Evolutionary conservation across 202 grass and related monocot species (phyloP).

Genomic region (Saccharum hybrid): DNA sequence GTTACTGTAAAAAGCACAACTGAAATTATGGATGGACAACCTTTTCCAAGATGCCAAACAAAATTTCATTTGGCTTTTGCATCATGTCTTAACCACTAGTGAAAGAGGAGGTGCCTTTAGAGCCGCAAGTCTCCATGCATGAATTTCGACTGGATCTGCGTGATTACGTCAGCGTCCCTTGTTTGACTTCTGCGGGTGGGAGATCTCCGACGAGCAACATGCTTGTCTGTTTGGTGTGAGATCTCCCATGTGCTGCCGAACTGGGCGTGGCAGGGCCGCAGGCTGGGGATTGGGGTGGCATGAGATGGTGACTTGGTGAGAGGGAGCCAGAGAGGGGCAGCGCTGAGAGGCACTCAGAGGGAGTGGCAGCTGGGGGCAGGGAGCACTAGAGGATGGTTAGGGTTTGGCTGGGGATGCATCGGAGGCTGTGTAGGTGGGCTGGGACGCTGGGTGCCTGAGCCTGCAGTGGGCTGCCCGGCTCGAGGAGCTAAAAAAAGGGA

Average conservation of each 20-base stretch:
- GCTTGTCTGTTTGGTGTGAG: neutral
- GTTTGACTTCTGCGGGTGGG: neutral
- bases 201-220: neutral
- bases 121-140: conserved; percentile 84
- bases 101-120: conserved; percentile 80
- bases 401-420: neutral
- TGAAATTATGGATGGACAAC: conserved; percentile 46
- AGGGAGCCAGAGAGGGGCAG: neutral
- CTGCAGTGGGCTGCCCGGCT: neutral
- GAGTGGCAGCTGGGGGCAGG: neutral
- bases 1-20: conserved; percentile 16
- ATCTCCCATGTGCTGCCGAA: neutral
- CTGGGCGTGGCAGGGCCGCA: neutral
- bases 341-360: neutral
- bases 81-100: conserved; percentile 69
- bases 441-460: neutral
- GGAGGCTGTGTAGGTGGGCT: neutral
- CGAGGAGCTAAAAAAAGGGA: neutral
- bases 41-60: conserved; percentile 97
- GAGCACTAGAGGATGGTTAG: neutral
- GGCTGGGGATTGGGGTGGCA: neutral
- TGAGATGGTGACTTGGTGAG: neutral
- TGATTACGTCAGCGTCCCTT: neutral
- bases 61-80: conserved; percentile 80
- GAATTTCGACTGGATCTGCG: conserved; percentile 51